Percentiles rank a stretch among this genome's conserved stretches.
phyloP scores from a whole-genome alignment of 2,329 filamentous ascomycete species.

The Beauveria bassiana region DNA sequence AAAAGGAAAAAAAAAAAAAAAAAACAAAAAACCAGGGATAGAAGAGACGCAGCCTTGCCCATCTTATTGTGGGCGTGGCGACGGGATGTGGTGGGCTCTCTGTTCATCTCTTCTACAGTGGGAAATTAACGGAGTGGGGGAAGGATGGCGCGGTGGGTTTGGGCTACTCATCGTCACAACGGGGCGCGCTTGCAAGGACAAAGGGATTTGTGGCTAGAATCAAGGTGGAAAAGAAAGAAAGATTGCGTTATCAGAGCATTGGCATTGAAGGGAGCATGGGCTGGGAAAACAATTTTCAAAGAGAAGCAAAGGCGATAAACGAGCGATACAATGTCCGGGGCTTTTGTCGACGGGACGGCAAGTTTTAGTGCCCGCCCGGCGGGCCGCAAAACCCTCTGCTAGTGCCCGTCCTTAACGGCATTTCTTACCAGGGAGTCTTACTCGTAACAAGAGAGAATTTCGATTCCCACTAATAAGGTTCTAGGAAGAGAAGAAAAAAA shows the following conservation, averaged over 20 bases:
- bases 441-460: background rate
- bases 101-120: background rate
- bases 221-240: background rate
- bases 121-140: constrained; percentile 1
- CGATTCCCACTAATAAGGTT: background rate
- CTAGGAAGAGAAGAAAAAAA: background rate
- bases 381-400: too few relatives aligned
- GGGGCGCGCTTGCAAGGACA: background rate
- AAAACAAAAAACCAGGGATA: background rate
- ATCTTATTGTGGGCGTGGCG: background rate
- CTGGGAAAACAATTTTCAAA: background rate
- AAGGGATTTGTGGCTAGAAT: background rate
- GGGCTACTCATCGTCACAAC: background rate
- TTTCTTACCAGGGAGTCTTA: background rate
- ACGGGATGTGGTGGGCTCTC: background rate
- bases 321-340: too few relatives aligned
- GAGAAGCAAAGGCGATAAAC: too few relatives aligned
- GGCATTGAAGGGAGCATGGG: too few relatives aligned
- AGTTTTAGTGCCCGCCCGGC: too few relatives aligned
- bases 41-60: background rate
- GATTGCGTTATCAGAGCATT: too few relatives aligned
- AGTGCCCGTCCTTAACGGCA: too few relatives aligned
- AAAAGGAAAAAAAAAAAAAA: background rate
- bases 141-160: background rate
- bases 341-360: too few relatives aligned